Base-by-base conservation (phyloP, 345 rosid genomes). In the Ceriops tagal region DNA sequence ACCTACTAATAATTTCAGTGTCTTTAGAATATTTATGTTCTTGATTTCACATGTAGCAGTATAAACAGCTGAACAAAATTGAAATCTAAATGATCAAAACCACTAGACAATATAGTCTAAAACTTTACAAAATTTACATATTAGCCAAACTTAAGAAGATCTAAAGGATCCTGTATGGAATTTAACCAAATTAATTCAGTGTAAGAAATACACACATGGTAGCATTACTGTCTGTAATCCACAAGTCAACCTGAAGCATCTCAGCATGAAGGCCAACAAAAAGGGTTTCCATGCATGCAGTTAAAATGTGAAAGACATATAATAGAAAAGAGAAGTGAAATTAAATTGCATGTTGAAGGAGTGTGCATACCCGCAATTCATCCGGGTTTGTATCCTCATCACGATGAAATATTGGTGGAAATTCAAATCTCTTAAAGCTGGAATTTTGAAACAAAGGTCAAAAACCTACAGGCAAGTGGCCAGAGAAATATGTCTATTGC, bases 401-500 rank as follows among this genome's bases (percentile, higher is more conserved):
- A 5, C 89, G 95, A 57, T 88, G 91, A 84, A 93, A 91, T 74
- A 91, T 86, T 49, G 98, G 98, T 22, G 96, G 89, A 66, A 83
- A 88, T 57, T 93, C 95, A 73, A 93, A 93, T 77, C 82, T 84
- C 71, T 93, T 93, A 79, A 93, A 93, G 77, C 98, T 93, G 90
- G 64, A 76, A 79, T 61, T 47, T 73, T 21, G 47, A 35, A 59
- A 31, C 58, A 75, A 62, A 61, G 46, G 53, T 52, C 15, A 51
- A 67, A 53, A 43, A 39, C 32, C 30, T 49, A 51, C 3, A 52
- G 28, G 32, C 24, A 64, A 58, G 64, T 6, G 67, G 31, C 56
- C n/a, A 16, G 65, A 67, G 5, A 5, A 43, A 73, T 60, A 53
- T 26, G 46, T 70, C 56, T 59, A 62, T 62, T 52, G 70, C 32